phyloP scores from a whole-genome alignment of 495 filamentous ascomycete genomes.

The Cercophora samala region DNA sequence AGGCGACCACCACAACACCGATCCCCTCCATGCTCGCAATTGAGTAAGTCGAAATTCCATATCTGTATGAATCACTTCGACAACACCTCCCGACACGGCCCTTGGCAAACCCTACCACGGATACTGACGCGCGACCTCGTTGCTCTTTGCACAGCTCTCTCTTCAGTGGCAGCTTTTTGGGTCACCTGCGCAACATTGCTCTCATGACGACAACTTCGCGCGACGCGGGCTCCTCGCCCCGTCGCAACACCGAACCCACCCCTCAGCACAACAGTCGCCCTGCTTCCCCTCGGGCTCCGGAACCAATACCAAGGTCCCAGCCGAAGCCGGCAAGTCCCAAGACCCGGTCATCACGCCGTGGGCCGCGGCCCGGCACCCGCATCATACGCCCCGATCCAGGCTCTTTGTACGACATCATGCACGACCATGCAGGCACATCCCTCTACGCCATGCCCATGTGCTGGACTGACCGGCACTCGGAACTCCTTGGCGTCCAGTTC shows the following conservation, averaged over 20 bases:
- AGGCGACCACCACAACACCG: conserved; percentile 10
- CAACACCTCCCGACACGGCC: neutral
- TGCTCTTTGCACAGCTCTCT: conserved; percentile 24
- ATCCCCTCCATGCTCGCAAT: conserved; percentile 30
- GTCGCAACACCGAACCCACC: conserved; percentile 9
- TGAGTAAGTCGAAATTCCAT: conserved; percentile 28
- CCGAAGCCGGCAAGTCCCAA: conserved; percentile 5
- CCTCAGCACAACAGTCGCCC: neutral
- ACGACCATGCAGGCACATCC: conserved; percentile 37
- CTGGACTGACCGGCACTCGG: conserved; percentile 46
- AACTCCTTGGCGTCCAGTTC: conserved; percentile 41
- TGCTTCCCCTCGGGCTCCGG: neutral
- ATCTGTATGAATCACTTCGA: too few species aligned
- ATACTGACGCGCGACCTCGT: conserved; percentile 16
- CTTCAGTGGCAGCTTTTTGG: conserved; percentile 32
- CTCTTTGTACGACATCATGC: conserved; percentile 48
- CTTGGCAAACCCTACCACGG: neutral
- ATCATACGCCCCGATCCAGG: conserved; percentile 37
- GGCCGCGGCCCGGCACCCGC: conserved; percentile 11
- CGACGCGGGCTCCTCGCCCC: conserved; percentile 19
- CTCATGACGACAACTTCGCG: conserved; percentile 29
- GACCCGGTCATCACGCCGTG: neutral
- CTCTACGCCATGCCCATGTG: conserved; percentile 43
- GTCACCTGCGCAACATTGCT: conserved; percentile 34
- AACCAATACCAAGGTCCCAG: conserved; percentile 10